Evolutionary conservation across 2,329 filamentous ascomycete genomes (phyloP), one percentile per base, ranked within the genome.

Genomic region (Curvularia hawaiiensis): DNA sequence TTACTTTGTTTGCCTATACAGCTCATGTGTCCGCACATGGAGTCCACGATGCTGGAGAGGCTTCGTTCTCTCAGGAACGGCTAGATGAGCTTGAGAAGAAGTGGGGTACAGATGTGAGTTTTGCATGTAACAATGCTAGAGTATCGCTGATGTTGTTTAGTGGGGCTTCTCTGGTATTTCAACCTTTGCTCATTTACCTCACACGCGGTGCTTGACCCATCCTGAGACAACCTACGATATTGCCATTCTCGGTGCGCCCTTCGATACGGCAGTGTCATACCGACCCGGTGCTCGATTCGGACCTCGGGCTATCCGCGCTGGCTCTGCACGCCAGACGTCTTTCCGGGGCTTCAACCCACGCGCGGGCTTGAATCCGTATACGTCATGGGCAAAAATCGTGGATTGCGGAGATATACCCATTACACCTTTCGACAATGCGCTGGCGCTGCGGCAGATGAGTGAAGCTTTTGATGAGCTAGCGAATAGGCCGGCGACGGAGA

Each of bases 351-450:
- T 90, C 83, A 97, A 97, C 77, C 85, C 90, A 2, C 87, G 92
- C 22, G 92, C 91, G 1, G 84, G 83, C 39, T 84, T 97, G 64
- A 97, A 97, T 76, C 92, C 93, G 0, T 97, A 95, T 78, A 80
- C 81, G 40, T 89, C 84, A 53, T 94, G 90, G 89, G 90, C 90
- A 0, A 86, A 80, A 39, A 86, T 97, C 58, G 81, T 94, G 50
- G 93, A 97, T 80, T 97, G 93, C 75, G 93, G 93, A 46, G 93
- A 97, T 73, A 92, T 97, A 54, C 92, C 93, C 28, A 83, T 96
- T 64, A 91, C 89, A 0, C 92, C 92, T 0, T 89, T 96, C 66
- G 92, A 97, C 79, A 97, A 97, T 74, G 86, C 82, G 1, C 81
- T 96, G 16, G 93, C 93, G 0, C 80, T 93, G 52, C 81, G 83